Evolutionary conservation across 768 basidiomycete genomes (phyloP), one percentile per base, ranked within the genome.

Genomic region (Omphalotus guepiniiformis): DNA sequence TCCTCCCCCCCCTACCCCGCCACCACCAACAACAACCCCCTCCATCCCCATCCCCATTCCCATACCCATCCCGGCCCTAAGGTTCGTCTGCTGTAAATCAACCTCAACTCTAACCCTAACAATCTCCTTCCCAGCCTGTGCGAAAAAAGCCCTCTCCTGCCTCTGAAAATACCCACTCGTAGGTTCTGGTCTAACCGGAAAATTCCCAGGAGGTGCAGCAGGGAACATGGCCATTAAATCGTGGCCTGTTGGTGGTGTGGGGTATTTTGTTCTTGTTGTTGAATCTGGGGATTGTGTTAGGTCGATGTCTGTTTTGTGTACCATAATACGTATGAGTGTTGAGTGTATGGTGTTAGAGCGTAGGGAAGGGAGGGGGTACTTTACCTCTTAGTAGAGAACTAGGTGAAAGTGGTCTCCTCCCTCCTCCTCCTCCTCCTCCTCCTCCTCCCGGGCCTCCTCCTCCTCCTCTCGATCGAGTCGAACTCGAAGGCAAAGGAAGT

Each of bases 161-260:
- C 78, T 71, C 53, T 80, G 76, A 61, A 90, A 90, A 61, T 76
- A 88, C 23, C 80, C 78, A 41, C 80, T 82, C 0, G 88, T 88
- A 3, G 85, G 79, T 1, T 82, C 81, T 2, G 76, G 72, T 47
- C 78, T 69, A 65, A 79, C 78, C 25, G 72, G 68, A 42, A 75
- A 77, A 42, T 35, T 74, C 37, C 75, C 71, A 1, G 87, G 87
- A 13, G 85, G 75, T 3, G 80, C 69, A 4, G 87, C 76, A 1
- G 88, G 88, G 59, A 89, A 90, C 69, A 90, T 77, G 12, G 84
- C 84, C 88, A 90, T 90, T 55, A 90, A 75, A 54, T 90, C 85
- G 55, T 90, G 87, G 2, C 87, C 87, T 0, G 84, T 87, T 4
- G 85, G 83, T 1, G 88, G 88, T 1, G 83, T 78, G 15, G 87